A percentile compares a stretch with the other conserved stretches of the same genome.
Evolutionary conservation across 257 asterid species (phyloP).

Genomic region (Echium plantagineum): DNA sequence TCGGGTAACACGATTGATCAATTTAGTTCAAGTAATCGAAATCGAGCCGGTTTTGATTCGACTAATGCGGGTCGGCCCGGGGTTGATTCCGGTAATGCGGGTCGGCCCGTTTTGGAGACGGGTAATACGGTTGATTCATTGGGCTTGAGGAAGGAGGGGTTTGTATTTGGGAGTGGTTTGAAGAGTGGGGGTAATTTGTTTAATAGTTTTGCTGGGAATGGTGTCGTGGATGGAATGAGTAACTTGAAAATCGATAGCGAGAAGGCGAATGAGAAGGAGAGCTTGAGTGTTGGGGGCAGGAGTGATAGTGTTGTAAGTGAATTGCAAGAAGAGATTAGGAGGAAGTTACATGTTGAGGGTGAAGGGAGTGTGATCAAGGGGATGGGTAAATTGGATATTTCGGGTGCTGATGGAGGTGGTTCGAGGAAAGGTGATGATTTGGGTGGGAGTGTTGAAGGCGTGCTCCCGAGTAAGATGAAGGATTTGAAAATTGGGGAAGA

Average conservation of each 20-base stretch:
- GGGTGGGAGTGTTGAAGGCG: conserved; percentile 5
- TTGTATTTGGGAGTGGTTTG: conserved; percentile 9
- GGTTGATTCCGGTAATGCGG: background rate
- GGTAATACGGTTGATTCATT: too few species aligned
- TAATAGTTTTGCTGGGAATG: conserved; percentile 23
- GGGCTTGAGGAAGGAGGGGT: conserved; percentile 11
- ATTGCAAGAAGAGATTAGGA: conserved; percentile 43
- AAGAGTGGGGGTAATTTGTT: conserved; percentile 2
- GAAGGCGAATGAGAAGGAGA: conserved; percentile 11
- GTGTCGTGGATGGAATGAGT: conserved; percentile 39
- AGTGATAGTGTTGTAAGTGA: conserved; percentile 13
- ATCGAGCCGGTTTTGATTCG: too few species aligned
- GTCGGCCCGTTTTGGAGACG: conserved; percentile 2
- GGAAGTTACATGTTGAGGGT: conserved; percentile 39
- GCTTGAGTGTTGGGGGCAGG: conserved; percentile 17
- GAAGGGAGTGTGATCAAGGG: conserved; percentile 24
- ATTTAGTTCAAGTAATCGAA: too few species aligned
- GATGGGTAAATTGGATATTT: conserved; percentile 54
- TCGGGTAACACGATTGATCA: too few species aligned
- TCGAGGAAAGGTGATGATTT: conserved; percentile 10
- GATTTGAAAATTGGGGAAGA: conserved; percentile 13
- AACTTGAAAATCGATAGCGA: conserved; percentile 37
- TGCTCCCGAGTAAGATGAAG: conserved; percentile 15
- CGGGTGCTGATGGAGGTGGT: conserved; percentile 18
- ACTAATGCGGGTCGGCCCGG: too few species aligned